These are phyloP conservation scores for Aspergillus carlsbadensis DNA, from an alignment of 495 filamentous ascomycete species.

Conservation along the genomic window DNA sequence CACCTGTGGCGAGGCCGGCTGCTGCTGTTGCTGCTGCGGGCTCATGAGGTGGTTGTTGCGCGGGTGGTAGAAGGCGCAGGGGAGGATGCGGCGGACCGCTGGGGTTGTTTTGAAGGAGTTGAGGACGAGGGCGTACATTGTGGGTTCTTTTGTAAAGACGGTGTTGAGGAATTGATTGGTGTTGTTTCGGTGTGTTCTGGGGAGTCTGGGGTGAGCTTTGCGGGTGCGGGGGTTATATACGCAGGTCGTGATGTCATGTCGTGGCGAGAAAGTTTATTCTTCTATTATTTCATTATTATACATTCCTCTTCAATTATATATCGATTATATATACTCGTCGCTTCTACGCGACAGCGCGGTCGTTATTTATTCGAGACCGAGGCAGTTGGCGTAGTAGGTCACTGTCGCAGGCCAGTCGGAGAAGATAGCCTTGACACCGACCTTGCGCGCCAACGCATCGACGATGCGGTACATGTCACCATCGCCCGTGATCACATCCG, in stretches of 20 bases:
- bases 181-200: neutral
- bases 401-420: constrained; percentile 62
- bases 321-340: neutral
- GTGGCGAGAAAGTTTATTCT: neutral
- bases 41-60: neutral
- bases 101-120: constrained; percentile 9
- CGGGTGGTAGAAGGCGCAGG: constrained; percentile 14
- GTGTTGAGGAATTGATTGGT: neutral
- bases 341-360: neutral
- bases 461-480: constrained; percentile 58
- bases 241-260: constrained; percentile 9
- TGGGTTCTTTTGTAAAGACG: neutral
- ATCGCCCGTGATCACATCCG: constrained; percentile 51
- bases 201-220: neutral
- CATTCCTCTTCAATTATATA: neutral
- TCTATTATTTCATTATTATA: neutral
- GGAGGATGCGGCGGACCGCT: constrained; percentile 1
- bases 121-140: neutral
- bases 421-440: constrained; percentile 56
- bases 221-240: neutral
- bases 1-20: no score
- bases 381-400: constrained; percentile 63
- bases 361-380: constrained; percentile 30
- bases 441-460: constrained; percentile 55
- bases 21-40: neutral